phyloP scores from a whole-genome alignment of 2,329 filamentous ascomycete species.

The Fusarium sororula region DNA sequence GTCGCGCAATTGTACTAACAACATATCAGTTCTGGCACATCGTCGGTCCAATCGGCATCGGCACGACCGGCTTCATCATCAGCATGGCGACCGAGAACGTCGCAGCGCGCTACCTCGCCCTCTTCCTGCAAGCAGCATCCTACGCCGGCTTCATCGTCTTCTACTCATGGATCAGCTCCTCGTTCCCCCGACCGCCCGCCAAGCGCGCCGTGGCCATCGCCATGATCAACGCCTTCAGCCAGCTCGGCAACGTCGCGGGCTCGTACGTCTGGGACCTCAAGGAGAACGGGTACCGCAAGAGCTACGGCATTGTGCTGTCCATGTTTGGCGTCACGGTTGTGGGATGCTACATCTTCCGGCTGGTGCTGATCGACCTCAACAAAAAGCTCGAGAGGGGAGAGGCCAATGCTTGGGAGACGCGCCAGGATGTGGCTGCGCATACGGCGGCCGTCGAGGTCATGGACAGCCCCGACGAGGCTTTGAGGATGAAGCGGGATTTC shows the following conservation, averaged over 20 bases:
- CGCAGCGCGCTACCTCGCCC: constrained; percentile 66
- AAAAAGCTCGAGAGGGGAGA: constrained; percentile 57
- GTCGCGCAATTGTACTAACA: constrained; percentile 2
- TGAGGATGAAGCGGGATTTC: constrained; percentile 58
- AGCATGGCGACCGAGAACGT: constrained; percentile 65
- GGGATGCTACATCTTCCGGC: constrained; percentile 60
- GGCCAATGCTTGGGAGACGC: constrained; percentile 47
- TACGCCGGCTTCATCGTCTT: constrained; percentile 69
- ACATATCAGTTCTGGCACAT: constrained; percentile 65
- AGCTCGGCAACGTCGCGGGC: constrained; percentile 68
- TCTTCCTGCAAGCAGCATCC: constrained; percentile 66
- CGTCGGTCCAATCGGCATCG: constrained; percentile 60
- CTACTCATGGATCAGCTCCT: constrained; percentile 67
- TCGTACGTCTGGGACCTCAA: constrained; percentile 70
- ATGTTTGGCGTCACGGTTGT: constrained; percentile 70
- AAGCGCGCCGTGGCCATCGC: constrained; percentile 70
- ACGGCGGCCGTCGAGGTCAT: constrained; percentile 52
- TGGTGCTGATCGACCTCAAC: constrained; percentile 58
- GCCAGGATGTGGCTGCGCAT: constrained; percentile 49
- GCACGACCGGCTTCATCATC: constrained; percentile 67
- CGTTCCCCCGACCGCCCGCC: constrained; percentile 66
- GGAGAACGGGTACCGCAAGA: constrained; percentile 69
- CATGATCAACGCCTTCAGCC: constrained; percentile 67
- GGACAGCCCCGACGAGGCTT: constrained; percentile 55
- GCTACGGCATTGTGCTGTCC: constrained; percentile 70